Evolutionary conservation across 2,329 filamentous ascomycete genomes (phyloP).

Genomic region (Chrysoporthe deuterocubensis): DNA sequence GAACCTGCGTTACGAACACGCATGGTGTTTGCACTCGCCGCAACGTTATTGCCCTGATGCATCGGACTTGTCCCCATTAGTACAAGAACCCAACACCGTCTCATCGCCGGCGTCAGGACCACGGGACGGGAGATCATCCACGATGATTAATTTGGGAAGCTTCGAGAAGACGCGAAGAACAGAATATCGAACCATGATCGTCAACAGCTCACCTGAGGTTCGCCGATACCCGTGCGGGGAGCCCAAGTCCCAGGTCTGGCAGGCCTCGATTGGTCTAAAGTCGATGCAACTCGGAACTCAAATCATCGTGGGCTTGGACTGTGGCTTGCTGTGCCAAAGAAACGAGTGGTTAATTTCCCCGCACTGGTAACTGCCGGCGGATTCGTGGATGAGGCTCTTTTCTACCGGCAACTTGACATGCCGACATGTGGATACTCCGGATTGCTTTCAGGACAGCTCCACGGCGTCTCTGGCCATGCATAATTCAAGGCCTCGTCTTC

Average conservation of each 20-base stretch:
- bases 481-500: neutral
- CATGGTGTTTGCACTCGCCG: neutral
- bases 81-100: too few relatives aligned
- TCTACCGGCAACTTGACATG: neutral
- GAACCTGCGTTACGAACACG: neutral
- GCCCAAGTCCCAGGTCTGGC: neutral
- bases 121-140: neutral
- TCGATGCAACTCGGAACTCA: neutral
- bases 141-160: neutral
- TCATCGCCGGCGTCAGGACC: neutral
- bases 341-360: neutral
- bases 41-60: neutral
- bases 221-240: neutral
- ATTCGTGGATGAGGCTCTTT: neutral
- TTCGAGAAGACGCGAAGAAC: neutral
- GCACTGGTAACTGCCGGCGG: neutral
- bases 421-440: neutral
- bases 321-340: neutral
- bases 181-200: neutral
- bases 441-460: neutral
- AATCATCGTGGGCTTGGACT: neutral
- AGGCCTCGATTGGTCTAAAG: neutral
- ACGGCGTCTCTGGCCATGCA: neutral
- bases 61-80: neutral
- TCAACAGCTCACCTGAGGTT: neutral